Base-by-base conservation (phyloP, 768 basidiomycete genomes). In the Leccinum disarticulatum region DNA sequence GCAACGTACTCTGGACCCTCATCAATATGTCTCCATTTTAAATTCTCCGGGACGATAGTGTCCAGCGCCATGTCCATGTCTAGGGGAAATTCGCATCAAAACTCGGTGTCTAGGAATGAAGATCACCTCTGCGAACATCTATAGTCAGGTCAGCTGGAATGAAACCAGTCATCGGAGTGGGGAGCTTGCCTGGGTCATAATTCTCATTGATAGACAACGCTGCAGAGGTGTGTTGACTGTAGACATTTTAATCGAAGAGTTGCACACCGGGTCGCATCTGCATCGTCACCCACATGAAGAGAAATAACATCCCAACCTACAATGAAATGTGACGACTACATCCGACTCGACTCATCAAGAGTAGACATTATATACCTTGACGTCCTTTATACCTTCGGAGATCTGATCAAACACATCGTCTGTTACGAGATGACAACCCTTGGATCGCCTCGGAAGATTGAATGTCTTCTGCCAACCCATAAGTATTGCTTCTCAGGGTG, bases 31-130 rank as follows among this genome's bases (percentile, higher is more conserved):
- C 77, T 77, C 93, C 94, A 96, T 54, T 83, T 74, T 14, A 95
- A 77, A 14, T 70, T 80, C 70, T 97, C 94, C 1, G 95, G 95
- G 1, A 98, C 93, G 59, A 97, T 86, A 31, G 76, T 81, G 74
- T 97, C 95, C 19, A 97, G 77, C 4, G 92, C 91, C 92, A 95
- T 96, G 67, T 92, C 87, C 94, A 97, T 95, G 70, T 97, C 95
- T 91, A 60, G 59, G 28, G 46, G 38, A 17, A 36, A 33, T 74
- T 78, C 73, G 66, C 73, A 47, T 15, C 54, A 49, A 38, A 33
- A 27, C n/a, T 56, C 43, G 27, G 27, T 6, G 30, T 53, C 30
- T 55, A 55, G 49, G 52, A n/a, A 46, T n/a, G 50, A 56, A 53
- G 60, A 60, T 43, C 60, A 79, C 78, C 81, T 76, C 70, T 71